Evolutionary conservation across 257 asterid species (phyloP).

Genomic region (Scutellaria barbata): DNA sequence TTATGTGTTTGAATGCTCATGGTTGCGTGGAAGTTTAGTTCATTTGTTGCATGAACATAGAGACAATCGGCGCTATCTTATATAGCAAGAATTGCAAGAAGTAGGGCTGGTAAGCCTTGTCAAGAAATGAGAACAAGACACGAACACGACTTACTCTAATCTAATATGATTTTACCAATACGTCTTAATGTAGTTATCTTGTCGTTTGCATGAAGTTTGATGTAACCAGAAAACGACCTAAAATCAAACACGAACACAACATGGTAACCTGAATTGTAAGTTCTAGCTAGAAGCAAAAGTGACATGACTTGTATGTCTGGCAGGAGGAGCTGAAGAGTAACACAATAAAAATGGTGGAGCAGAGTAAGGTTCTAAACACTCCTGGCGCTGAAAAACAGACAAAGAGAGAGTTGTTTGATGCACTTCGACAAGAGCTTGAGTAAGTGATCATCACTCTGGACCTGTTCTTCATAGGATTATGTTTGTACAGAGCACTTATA

Average conservation of each 20-base stretch:
- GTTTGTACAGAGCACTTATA: conserved; percentile 6
- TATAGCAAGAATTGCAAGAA: neutral
- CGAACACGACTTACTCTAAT: too few species aligned
- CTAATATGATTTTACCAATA: too few species aligned
- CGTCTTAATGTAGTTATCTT: too few species aligned
- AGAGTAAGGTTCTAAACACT: conserved; percentile 90
- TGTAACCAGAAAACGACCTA: too few species aligned
- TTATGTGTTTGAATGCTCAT: conserved; percentile 16
- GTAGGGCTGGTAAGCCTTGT: too few species aligned
- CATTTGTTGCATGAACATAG: conserved; percentile 17
- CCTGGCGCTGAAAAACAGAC: conserved; percentile 98
- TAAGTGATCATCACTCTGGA: conserved; percentile 41
- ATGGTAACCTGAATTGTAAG: too few species aligned
- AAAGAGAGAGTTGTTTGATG: conserved; percentile 91
- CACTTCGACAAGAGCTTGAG: conserved; percentile 94
- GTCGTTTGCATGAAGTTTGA: too few species aligned
- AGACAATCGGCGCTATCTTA: conserved; percentile 16
- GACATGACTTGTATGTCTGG: conserved; percentile 29
- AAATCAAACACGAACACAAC: too few species aligned
- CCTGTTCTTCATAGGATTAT: neutral
- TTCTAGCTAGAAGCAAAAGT: neutral
- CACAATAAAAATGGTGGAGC: conserved; percentile 95
- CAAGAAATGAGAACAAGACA: too few species aligned
- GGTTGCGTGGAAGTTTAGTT: conserved; percentile 22
- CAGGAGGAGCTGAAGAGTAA: conserved; percentile 91